Evolutionary conservation across 768 basidiomycete species (phyloP).

Genomic region (Phanerodontia chrysosporium): DNA sequence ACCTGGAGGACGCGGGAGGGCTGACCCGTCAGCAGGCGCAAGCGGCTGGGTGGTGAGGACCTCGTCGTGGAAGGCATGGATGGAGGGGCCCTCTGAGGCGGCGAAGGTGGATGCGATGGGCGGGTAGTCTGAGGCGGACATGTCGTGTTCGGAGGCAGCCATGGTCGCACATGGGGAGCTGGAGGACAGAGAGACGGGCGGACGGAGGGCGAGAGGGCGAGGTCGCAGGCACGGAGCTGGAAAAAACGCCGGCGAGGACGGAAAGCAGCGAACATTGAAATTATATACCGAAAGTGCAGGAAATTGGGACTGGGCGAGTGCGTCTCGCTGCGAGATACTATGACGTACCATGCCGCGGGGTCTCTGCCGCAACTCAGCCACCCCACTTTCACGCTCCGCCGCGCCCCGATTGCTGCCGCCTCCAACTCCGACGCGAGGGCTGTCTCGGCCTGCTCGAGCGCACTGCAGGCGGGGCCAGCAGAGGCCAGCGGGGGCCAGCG

Average conservation of each 20-base stretch:
- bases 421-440: no score
- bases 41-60: not conserved
- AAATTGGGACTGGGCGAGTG: no score
- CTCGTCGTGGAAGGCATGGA: not conserved
- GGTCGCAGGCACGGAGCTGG: not conserved
- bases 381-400: not conserved
- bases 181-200: not conserved
- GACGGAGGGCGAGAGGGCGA: not conserved
- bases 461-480: no score
- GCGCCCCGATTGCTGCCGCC: not conserved
- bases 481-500: no score
- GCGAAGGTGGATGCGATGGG: not conserved
- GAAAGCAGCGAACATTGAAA: no score
- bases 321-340: no score
- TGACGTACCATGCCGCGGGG: not conserved
- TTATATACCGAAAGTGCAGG: no score
- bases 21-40: not conserved
- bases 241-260: no score
- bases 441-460: no score
- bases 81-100: not conserved
- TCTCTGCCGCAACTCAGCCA: no score
- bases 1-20: not conserved
- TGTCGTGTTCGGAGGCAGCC: not conserved
- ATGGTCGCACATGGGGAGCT: not conserved
- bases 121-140: not conserved